phyloP scores from a whole-genome alignment of 2,329 filamentous ascomycete genomes.

The Monilinia aucupariae region DNA sequence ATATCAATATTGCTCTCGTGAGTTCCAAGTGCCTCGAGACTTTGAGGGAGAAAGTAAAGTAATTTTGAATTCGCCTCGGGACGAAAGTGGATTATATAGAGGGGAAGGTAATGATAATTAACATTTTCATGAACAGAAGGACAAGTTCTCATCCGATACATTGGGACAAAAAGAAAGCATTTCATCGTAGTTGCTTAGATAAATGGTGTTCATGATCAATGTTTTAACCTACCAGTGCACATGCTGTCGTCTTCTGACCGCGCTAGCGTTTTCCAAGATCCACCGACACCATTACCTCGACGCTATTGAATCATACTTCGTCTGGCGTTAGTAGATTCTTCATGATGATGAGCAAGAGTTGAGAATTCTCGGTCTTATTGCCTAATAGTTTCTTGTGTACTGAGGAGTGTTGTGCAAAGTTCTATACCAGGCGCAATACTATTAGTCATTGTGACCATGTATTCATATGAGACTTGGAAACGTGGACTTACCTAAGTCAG shows the following conservation, averaged over 20 bases:
- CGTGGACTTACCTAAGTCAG: not conserved
- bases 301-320: conserved; percentile 8
- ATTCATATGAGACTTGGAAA: not conserved
- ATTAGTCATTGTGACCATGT: not conserved
- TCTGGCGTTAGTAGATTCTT: not conserved
- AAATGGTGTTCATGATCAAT: not conserved
- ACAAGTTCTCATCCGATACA: not conserved
- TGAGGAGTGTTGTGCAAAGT: not conserved
- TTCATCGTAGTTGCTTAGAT: not conserved
- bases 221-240: conserved; percentile 1
- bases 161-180: not conserved
- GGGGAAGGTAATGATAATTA: not conserved
- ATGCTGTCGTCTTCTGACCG: conserved; percentile 15
- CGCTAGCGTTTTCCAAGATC: not conserved
- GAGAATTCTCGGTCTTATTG: conserved; percentile 7
- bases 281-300: conserved; percentile 1
- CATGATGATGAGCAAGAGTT: not conserved
- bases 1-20: not conserved
- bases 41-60: not conserved
- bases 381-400: not conserved
- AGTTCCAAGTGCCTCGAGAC: not conserved
- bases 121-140: not conserved
- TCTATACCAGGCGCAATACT: not conserved
- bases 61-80: not conserved
- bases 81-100: not conserved